Evolutionary conservation across 1,139 yeast species (phyloP), one percentile per base, ranked within the genome.

Genomic region (Yamadazyma dendronema): DNA sequence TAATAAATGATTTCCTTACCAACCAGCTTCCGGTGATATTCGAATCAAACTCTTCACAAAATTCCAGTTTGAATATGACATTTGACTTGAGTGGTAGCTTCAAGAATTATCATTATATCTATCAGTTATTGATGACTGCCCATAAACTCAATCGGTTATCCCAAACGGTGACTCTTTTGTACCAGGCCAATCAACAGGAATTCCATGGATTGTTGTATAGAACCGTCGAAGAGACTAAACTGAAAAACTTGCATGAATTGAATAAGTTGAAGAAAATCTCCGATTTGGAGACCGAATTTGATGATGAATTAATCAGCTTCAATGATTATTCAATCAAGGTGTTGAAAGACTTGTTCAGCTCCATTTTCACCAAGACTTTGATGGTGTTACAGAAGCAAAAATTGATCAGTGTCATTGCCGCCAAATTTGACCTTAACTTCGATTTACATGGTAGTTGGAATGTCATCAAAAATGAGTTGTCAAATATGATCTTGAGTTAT

Each of bases 361-460:
- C 79, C 2, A 67, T 86, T 8, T 87, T 84, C 50, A 65, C 78
- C 19, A 82, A 79, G 53, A 61, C 79, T 38, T 62, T 84, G 37
- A 72, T 80, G 15, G 80, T 85, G 5, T 59, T 87, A 17, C 95
- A 87, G 60, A 76, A 78, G 25, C 90, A 86, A 53, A 69, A 84
- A 35, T 80, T 83, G 1, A 70, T 88, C 2, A 67, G 68, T 43
- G 88, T 80, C 44, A 73, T 82, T 9, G 73, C 39, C 12, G 4
- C 10, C 1, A 36, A 30, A 9, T 41, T 43, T 33, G 46, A 45
- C 21, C 31, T 44, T 12, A 28, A 36, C 10, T 54, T 49, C 37
- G 74, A 74, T 40, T 65, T 84, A 40, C 62, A 64, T 26, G 64
- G 60, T n/a, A 68, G 84, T 10, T 86, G 92, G 84, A 58, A 59